A percentile compares a stretch with the other conserved stretches of the same genome.
These are phyloP conservation scores for Sistotremastrum suecicum DNA, from an alignment of 768 basidiomycete species.

Conservation along the genomic window DNA sequence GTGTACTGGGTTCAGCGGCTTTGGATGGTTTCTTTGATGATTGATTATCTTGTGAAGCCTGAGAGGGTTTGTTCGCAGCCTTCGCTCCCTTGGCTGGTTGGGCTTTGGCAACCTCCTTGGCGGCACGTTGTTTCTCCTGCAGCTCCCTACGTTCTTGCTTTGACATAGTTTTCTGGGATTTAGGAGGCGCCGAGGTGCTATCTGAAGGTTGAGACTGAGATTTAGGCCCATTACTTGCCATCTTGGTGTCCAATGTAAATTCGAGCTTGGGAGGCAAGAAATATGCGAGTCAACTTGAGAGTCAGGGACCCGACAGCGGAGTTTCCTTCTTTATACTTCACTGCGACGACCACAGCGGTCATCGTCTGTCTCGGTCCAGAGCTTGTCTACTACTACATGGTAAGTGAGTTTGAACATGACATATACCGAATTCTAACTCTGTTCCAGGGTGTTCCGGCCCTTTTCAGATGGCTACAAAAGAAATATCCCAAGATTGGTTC, in stretches of 20 bases:
- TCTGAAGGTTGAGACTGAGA: background rate
- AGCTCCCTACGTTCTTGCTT: conserved; percentile 71
- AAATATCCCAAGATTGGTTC: conserved; percentile 95
- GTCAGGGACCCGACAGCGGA: background rate
- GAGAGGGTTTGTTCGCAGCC: conserved; percentile 7
- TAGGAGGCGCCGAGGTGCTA: conserved; percentile 10
- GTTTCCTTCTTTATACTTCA: conserved; percentile 1
- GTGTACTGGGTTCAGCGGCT: conserved; percentile 2
- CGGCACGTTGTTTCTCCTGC: conserved; percentile 68
- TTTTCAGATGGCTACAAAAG: conserved; percentile 97
- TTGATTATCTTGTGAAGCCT: conserved; percentile 11
- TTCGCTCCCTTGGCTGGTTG: conserved; percentile 7
- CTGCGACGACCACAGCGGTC: background rate
- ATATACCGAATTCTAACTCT: background rate
- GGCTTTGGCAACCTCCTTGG: conserved; percentile 43
- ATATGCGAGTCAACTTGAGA: conserved; percentile 10
- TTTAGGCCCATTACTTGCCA: background rate
- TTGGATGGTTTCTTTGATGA: background rate
- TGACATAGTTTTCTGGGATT: conserved; percentile 59
- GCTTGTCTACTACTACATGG: background rate
- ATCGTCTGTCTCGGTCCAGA: background rate
- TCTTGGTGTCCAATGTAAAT: background rate
- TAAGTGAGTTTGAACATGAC: background rate
- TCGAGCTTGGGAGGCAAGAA: conserved; percentile 14
- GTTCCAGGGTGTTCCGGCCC: conserved; percentile 83